Evolutionary conservation across 495 filamentous ascomycete genomes (phyloP), one percentile per base, ranked within the genome.

Genomic region (Articulospora tetracladia): DNA sequence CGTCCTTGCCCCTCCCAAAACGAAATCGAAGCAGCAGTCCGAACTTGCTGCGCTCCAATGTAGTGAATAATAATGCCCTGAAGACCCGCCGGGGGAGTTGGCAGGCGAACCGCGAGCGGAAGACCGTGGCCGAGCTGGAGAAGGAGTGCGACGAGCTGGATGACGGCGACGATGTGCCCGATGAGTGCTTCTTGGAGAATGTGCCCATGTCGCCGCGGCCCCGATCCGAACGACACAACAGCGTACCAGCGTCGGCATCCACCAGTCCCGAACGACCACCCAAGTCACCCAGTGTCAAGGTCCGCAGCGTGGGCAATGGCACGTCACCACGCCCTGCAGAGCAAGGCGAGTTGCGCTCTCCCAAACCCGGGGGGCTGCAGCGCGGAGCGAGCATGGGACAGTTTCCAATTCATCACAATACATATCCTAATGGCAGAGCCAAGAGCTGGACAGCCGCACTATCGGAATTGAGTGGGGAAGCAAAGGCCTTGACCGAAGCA

Each of bases 181-280:
- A 95, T 56, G 94, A 95, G 65, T 87, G 91, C 17, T 86, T 93
- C 65, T 77, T 98, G 22, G 92, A 91, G 79, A 98, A 98, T 66
- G 90, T 98, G 8, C 94, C 94, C 0, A 84, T 98, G n/a, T 96
- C 92, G 10, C 94, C 94, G 11, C 83, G 92, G 19, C 91, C 90
- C 3, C 77, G 80, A 0, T 76, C 78, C 49, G 88, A 91, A 63
- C 81, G 90, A 48, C 75, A 76, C 0, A 59, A 64, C 0, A 85
- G 83, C 22, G 75, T 78, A 30, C 75, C 76, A 4, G 65, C 79
- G 2, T 84, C 83, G 0, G 53, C 66, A 17, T 58, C 63, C 0
- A 61, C 63, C 41, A 84, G 82, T 62, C 89, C 88, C 0, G 87
- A 87, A 64, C 75, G 81, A 24, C 66, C 62, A 3, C 70, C 74